Conservation (phyloP, 805 yeast genomes). For the Metschnikowia anglica region DNA sequence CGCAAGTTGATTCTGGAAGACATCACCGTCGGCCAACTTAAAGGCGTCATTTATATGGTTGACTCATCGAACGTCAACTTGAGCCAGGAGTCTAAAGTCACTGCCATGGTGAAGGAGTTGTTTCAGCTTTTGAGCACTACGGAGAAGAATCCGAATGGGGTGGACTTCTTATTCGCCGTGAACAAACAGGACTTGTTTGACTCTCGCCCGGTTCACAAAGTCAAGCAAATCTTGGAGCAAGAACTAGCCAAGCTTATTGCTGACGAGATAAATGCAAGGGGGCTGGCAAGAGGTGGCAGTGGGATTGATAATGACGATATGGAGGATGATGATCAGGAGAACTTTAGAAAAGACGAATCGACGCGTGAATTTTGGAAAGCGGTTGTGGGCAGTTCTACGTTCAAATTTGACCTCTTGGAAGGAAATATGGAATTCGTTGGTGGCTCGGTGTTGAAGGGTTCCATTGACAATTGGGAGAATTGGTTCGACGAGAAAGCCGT, state of each 20-base stretch:
- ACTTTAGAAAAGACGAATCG: conserved; percentile 33
- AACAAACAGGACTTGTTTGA: conserved; percentile 87
- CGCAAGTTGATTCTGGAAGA: conserved; percentile 48
- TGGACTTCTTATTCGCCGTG: conserved; percentile 74
- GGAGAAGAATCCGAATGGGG: conserved; percentile 65
- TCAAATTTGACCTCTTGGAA: conserved; percentile 67
- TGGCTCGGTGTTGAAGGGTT: conserved; percentile 67
- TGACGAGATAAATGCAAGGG: conserved; percentile 36
- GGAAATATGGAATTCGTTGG: conserved; percentile 67
- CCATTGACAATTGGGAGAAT: conserved; percentile 60
- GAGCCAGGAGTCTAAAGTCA: conserved; percentile 31
- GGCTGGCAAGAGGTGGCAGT: conserved; percentile 29
- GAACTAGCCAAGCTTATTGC: conserved; percentile 60
- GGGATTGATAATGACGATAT: conserved; percentile 39
- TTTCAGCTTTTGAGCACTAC: conserved; percentile 59
- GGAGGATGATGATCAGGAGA: conserved; percentile 32
- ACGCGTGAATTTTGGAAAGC: conserved; percentile 48
- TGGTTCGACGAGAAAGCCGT: conserved; percentile 80
- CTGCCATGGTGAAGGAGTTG: conserved; percentile 55
- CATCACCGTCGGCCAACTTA: conserved; percentile 41
- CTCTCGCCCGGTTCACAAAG: conserved; percentile 65
- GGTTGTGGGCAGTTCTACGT: conserved; percentile 38
- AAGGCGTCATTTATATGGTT: conserved; percentile 73
- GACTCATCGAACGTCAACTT: conserved; percentile 67
- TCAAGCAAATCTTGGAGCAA: conserved; percentile 56